A percentile compares a stretch with the other conserved stretches of the same genome.
Conservation (phyloP, 2,329 filamentous ascomycete genomes). For the Colletotrichum sp. region DNA sequence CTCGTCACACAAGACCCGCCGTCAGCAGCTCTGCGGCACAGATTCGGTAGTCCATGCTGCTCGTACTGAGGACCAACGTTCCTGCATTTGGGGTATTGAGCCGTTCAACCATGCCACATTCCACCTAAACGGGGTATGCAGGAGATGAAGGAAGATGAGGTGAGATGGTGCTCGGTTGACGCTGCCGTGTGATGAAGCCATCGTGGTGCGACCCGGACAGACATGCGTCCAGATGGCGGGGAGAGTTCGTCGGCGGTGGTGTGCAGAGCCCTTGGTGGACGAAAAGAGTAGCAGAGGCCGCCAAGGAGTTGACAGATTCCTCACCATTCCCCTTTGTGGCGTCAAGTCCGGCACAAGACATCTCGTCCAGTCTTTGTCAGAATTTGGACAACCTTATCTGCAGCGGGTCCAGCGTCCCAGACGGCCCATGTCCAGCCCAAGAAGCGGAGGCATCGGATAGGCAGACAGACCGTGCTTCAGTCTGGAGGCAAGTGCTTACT, state of each 20-base stretch:
- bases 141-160: background rate
- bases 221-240: background rate
- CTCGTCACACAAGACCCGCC: constrained; percentile 6
- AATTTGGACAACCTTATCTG: constrained; percentile 14
- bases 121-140: background rate
- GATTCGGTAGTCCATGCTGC: background rate
- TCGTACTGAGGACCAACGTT: background rate
- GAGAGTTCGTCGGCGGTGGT: background rate
- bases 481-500: background rate
- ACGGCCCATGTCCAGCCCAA: background rate
- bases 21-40: constrained; percentile 10
- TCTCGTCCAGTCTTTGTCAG: constrained; percentile 1
- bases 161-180: background rate
- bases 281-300: background rate
- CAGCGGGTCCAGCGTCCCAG: background rate
- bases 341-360: background rate
- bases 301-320: background rate
- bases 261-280: background rate
- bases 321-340: background rate
- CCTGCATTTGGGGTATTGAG: background rate
- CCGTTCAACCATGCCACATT: background rate
- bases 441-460: background rate
- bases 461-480: background rate
- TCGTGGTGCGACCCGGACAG: constrained; percentile 2
- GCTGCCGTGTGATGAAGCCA: background rate